Base-by-base conservation (phyloP, 2,329 filamentous ascomycete species). In the Verticillium albo-atrum region DNA sequence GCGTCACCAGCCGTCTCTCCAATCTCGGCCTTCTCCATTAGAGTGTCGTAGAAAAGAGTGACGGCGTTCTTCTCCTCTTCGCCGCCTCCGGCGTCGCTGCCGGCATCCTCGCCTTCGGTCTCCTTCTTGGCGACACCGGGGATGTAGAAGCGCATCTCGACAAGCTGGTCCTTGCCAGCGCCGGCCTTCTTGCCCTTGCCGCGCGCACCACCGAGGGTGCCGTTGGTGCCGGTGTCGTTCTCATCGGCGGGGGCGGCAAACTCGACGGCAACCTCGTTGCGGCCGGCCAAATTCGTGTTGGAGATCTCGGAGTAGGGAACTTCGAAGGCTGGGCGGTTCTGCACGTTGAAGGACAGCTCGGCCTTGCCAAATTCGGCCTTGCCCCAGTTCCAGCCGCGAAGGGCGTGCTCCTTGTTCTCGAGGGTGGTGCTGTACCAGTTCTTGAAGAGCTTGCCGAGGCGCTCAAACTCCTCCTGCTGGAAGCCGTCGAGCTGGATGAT, bases 141-240 rank as follows among this genome's bases (percentile, higher is more conserved):
- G 55, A 99, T 96, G 76, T 99, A 99, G 79, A 99, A 97, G 62
- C 95, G 89, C 91, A 99, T 97, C 79, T 99, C 95, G 20, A 97
- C 93, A 54, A 99, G 82, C 77, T 99, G 94, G 70, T 99, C 95
- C 61, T 88, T 87, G 26, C 91, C 92, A 20, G 91, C 93, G 4
- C 90, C 91, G 28, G 92, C 90, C 77, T 97, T 98, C 72, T 91
- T 93, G 63, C 94, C 93, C 68, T 90, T 89, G 60, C 82, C 87
- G 67, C 81, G 83, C 68, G 88, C 89, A 70, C 90, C 90, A 28
- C 89, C 90, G 30, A 92, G 80, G 64, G 88, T 81, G 57, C 87
- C 89, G 71, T 92, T 92, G 30, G 87, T 86, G 57, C 88, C 87
- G 32, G 89, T 89, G 63, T 89, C 89, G 35, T 88, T 83, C 63